Base-by-base conservation (phyloP, 2,329 filamentous ascomycete species). In the Neofusicoccum ribis region DNA sequence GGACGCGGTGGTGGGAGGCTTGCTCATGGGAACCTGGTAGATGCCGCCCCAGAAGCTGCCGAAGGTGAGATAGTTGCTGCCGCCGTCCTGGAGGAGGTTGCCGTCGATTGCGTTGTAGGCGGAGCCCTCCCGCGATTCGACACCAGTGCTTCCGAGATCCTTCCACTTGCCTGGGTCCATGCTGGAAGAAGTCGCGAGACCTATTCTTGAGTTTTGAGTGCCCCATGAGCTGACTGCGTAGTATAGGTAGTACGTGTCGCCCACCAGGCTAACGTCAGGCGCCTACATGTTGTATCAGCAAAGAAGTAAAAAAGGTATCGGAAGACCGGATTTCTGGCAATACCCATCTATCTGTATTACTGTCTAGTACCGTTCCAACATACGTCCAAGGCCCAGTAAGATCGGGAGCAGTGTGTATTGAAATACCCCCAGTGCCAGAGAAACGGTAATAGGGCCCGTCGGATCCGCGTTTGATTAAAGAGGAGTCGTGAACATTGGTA, bases 1-100 rank as follows among this genome's bases (percentile, higher is more conserved):
- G n/a, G 56, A 8, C 0, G 36, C 37, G 2, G 70, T 72, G 4
- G 64, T 67, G 37, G 71, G 72, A 20, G 73, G 70, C 3, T 56
- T 64, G 64, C 65, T 1, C 62, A 90, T 79, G 9, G 77, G 72
- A 0, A 86, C 84, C 71, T 89, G 87, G 75, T 85, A 88, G 66
- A 91, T 83, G 69, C 86, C 84, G 4, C 79, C 74, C 88, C 88
- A 91, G 79, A 88, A 91, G 27, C 84, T 88, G 20, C 89, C 89
- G 67, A 90, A 91, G 65, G 82, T 87, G 70, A 87, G 76, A 63
- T 82, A 81, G 36, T 81, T 81, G 14, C 73, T 75, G 62, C 81
- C 68, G 7, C 65, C 67, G 31, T 66, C 63, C 41, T 72, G 70
- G 67, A 84, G 80, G 31, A 81, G 66, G 63, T 78, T 76, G 1